These are phyloP conservation scores for Fusarium staphyleae DNA, from an alignment of 2,329 filamentous ascomycete genomes.

Conservation along the genomic window DNA sequence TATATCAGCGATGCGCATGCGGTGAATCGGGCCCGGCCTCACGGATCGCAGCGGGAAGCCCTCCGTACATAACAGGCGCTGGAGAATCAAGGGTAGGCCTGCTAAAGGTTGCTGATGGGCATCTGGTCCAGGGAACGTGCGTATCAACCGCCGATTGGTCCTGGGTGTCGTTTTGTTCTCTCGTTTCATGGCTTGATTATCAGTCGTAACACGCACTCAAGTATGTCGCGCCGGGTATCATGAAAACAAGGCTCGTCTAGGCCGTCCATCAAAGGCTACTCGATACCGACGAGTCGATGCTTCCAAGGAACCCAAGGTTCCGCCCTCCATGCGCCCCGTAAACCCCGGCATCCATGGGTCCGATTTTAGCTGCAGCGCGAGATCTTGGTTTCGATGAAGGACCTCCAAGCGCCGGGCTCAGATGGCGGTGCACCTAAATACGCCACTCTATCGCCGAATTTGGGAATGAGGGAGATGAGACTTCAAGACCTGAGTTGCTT, in stretches of 20 bases:
- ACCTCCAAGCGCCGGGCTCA: neutral
- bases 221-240: neutral
- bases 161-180: neutral
- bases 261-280: neutral
- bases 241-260: too few species aligned
- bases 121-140: neutral
- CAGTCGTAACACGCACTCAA: conserved; percentile 23
- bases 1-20: conserved; percentile 1
- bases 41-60: conserved; percentile 4
- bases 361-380: conserved; percentile 5
- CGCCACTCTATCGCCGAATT: conserved; percentile 5
- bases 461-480: conserved; percentile 8
- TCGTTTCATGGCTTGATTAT: conserved; percentile 2
- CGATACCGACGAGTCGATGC: conserved; percentile 1
- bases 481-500: conserved; percentile 4
- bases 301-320: neutral
- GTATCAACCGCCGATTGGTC: neutral
- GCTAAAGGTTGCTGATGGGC: neutral
- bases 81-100: neutral
- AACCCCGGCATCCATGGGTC: conserved; percentile 4
- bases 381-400: conserved; percentile 2
- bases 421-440: conserved; percentile 3
- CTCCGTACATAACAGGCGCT: conserved; percentile 6
- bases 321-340: neutral
- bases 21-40: conserved; percentile 2